Conservation (phyloP, 176 grass and related monocot species). For the Canna indica region DNA sequence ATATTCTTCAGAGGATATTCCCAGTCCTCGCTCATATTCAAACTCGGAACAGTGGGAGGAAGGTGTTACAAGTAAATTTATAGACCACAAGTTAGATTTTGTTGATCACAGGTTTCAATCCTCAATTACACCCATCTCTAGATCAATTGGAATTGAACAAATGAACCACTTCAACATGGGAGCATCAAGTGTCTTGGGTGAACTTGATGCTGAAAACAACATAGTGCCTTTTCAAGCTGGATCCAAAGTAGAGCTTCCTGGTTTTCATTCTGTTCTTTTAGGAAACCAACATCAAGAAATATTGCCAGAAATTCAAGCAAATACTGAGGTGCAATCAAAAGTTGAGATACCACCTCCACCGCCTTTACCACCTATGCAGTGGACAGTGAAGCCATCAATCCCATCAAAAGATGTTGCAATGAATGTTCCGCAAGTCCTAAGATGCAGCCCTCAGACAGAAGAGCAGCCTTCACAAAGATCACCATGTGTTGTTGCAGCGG, state of each 20-base stretch:
- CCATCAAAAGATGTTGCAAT: slow-evolving; percentile 34
- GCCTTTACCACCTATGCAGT: slow-evolving; percentile 88
- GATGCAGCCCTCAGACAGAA: slow-evolving; percentile 25
- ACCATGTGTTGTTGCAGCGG: not conserved
- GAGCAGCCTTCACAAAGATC: not conserved
- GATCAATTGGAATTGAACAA: slow-evolving; percentile 54
- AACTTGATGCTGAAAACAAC: slow-evolving; percentile 30
- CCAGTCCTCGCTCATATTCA: slow-evolving; percentile 70
- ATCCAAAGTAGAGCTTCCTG: slow-evolving; percentile 51
- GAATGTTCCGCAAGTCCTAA: slow-evolving; percentile 23
- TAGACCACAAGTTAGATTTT: slow-evolving; percentile 4
- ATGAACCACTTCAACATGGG: slow-evolving; percentile 34
- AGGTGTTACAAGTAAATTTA: slow-evolving; percentile 34
- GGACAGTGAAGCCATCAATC: slow-evolving; percentile 45
- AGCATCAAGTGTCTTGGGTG: slow-evolving; percentile 24
- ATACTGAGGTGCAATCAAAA: slow-evolving; percentile 21
- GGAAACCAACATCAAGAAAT: slow-evolving; percentile 24
- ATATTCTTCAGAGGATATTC: slow-evolving; percentile 89
- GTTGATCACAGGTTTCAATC: slow-evolving; percentile 17
- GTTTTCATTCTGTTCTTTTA: slow-evolving; percentile 45
- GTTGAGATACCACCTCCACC: slow-evolving; percentile 65
- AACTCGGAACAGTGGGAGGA: slow-evolving; percentile 96
- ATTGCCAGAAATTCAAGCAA: slow-evolving; percentile 20
- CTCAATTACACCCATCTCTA: slow-evolving; percentile 31
- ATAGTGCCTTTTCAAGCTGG: slow-evolving; percentile 29